Base-by-base conservation (phyloP, 768 basidiomycete species). In the Lentinula edodes region DNA sequence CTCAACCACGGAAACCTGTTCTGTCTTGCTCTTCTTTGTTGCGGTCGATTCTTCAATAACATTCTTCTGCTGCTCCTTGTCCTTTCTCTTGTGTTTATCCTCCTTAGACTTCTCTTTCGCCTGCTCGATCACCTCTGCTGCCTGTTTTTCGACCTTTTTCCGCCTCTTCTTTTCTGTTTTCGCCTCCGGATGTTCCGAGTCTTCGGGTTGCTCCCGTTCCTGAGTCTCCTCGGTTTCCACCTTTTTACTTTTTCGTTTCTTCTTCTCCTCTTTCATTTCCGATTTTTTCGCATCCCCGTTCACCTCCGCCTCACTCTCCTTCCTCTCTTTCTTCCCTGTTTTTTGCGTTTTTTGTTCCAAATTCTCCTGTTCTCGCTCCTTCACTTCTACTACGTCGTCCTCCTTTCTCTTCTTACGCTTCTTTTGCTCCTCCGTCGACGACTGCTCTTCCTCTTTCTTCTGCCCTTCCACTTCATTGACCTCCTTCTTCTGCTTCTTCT, bases 11-110 rank as follows among this genome's bases (percentile, higher is more conserved):
- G 68, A 57, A 55, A 65, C 70, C 67, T 69, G 66, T 32, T 62
- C 59, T 61, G 60, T 65, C 23, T 65, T 67, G 20, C 68, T 64
- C 62, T 64, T 69, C 65, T 64, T 64, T 48, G 62, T 54, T n/a
- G 57, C 57, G 39, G 53, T 60, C 52, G 36, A 50, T 35, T 55
- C 60, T 13, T 58, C 41, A 1, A 12, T 36, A 20, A 56, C 58
- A 38, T 58, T 50, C 34, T 63, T 60, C 51, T 62, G 63, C 63
- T 68, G 66, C 61, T 68, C 66, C 8, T 60, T 62, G 62, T 66
- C 62, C 58, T 65, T 71, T 63, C 35, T 52, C 54, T 57, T 65
- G 62, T 45, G 60, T 58, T 34, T 35, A 57, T 41, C 65, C 54
- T 10, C 52, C 53, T 66, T 60, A 16, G 34, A 50, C 51, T 39